A percentile compares a stretch with the other conserved stretches of the same genome.
Conservation (phyloP, 2,329 filamentous ascomycete species). For the Claviceps sorghi region DNA sequence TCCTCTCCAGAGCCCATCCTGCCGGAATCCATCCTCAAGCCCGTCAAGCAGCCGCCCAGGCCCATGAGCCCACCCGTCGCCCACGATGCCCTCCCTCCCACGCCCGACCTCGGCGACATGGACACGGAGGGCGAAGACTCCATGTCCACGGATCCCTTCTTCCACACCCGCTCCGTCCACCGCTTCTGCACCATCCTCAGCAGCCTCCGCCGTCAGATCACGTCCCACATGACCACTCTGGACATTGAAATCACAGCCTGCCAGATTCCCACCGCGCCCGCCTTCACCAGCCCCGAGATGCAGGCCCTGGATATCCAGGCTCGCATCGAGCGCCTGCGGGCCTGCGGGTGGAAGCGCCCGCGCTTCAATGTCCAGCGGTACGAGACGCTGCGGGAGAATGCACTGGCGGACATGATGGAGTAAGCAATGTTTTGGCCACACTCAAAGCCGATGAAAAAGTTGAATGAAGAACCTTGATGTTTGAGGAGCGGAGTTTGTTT, state of each 20-base stretch:
- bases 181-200: slow-evolving; percentile 35
- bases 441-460: neutral
- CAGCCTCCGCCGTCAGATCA: slow-evolving; percentile 33
- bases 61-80: slow-evolving; percentile 1
- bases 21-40: slow-evolving; percentile 10
- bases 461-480: neutral
- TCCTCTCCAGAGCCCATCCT: slow-evolving; percentile 9
- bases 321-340: slow-evolving; percentile 39
- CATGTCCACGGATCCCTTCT: slow-evolving; percentile 18
- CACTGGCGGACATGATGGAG: slow-evolving; percentile 32
- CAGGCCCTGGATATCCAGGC: slow-evolving; percentile 29
- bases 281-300: slow-evolving; percentile 19
- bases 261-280: slow-evolving; percentile 10
- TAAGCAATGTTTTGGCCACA: neutral
- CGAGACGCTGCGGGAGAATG: slow-evolving; percentile 35
- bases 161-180: slow-evolving; percentile 28
- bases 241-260: slow-evolving; percentile 23
- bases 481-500: neutral
- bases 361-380: slow-evolving; percentile 41
- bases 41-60: neutral
- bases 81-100: slow-evolving; percentile 1
- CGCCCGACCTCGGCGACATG: slow-evolving; percentile 1
- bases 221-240: slow-evolving; percentile 31
- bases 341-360: slow-evolving; percentile 39
- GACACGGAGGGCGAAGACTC: slow-evolving; percentile 2